Evolutionary conservation across 371 early-diverging fungal genomes (phyloP).

Genomic region (Zancudomyces culisetae): DNA sequence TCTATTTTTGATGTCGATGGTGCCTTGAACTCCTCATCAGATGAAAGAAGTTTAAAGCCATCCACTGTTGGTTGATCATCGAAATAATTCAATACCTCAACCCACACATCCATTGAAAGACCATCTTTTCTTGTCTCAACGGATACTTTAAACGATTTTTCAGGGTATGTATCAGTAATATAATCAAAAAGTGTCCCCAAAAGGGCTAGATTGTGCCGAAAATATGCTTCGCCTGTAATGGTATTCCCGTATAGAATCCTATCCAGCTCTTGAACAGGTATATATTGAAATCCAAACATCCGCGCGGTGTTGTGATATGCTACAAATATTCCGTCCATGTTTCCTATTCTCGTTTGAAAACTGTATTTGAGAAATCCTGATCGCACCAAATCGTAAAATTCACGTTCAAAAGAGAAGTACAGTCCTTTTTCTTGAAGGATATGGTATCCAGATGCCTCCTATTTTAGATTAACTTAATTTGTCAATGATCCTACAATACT

Average conservation of each 20-base stretch:
- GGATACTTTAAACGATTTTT: too few species aligned
- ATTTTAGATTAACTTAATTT: background rate
- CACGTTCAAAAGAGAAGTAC: slow-evolving; percentile 68
- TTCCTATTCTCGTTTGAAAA: slow-evolving; percentile 83
- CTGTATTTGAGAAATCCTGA: slow-evolving; percentile 72
- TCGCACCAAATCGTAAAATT: slow-evolving; percentile 85
- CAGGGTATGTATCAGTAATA: too few species aligned
- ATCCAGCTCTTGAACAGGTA: slow-evolving; percentile 72
- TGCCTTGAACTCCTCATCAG: too few species aligned
- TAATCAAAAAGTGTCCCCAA: too few species aligned
- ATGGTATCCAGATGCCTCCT: slow-evolving; percentile 17
- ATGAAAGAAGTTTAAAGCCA: too few species aligned
- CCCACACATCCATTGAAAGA: too few species aligned
- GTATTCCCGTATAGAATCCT: slow-evolving; percentile 52
- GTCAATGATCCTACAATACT: too few species aligned
- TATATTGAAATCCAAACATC: slow-evolving; percentile 89
- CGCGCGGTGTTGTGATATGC: slow-evolving; percentile 78
- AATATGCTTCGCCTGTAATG: slow-evolving; percentile 52
- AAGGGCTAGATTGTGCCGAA: too few species aligned
- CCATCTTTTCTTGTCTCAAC: too few species aligned
- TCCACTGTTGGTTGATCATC: too few species aligned
- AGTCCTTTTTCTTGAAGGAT: slow-evolving; percentile 31
- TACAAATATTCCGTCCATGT: slow-evolving; percentile 91
- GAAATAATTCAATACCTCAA: too few species aligned
- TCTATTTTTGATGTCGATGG: too few species aligned